Conservation (phyloP, 345 rosid genomes). For the Dipteronia dyeriana region DNA sequence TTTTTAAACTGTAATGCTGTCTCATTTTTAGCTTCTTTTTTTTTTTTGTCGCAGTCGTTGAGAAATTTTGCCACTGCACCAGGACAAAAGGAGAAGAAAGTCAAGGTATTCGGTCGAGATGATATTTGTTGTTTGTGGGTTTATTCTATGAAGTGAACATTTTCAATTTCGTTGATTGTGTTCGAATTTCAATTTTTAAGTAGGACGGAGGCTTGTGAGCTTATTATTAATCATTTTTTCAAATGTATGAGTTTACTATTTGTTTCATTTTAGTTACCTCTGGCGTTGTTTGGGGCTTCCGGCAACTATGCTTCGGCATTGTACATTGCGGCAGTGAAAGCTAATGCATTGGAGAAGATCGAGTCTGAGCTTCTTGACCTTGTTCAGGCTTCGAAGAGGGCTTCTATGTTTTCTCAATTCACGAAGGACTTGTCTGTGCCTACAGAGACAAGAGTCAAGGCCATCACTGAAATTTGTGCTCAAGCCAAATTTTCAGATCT, state of each 20-base stretch:
- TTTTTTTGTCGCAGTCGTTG: conserved; percentile 44
- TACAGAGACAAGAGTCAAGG: conserved; percentile 52
- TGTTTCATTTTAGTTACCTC: conserved; percentile 55
- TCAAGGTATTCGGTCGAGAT: conserved; percentile 55
- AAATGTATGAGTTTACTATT: background rate
- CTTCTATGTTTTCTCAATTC: conserved; percentile 65
- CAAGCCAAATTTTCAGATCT: conserved; percentile 69
- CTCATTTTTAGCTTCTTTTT: background rate
- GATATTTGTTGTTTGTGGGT: background rate
- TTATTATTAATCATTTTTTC: no score
- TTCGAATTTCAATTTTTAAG: background rate
- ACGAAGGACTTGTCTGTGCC: conserved; percentile 81
- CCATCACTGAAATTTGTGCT: conserved; percentile 55
- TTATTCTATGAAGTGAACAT: background rate
- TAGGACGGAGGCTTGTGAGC: no score
- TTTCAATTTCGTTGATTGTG: background rate
- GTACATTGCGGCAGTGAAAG: conserved; percentile 65
- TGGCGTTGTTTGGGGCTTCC: conserved; percentile 68
- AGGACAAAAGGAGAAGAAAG: conserved; percentile 40
- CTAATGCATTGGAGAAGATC: conserved; percentile 68
- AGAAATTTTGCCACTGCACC: conserved; percentile 60
- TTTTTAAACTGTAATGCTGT: background rate
- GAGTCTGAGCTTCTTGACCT: conserved; percentile 72
- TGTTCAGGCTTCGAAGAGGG: conserved; percentile 61
- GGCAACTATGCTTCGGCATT: conserved; percentile 94